phyloP scores from a whole-genome alignment of 1,139 yeast genomes.

The Yarrowia galli region DNA sequence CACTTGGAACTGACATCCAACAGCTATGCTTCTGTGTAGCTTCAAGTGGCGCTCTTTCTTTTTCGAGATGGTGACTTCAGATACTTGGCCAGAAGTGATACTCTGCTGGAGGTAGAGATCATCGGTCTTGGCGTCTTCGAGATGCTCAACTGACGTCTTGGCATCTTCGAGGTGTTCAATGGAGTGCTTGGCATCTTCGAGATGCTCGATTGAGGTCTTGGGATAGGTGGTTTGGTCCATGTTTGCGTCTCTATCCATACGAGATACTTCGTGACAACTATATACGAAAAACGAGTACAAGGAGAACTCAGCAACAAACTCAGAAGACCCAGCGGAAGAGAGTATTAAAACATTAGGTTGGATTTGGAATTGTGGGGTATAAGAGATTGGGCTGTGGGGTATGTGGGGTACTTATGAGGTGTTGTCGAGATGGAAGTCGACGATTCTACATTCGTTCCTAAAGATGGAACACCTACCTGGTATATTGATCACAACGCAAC shows the following conservation, averaged over 20 bases:
- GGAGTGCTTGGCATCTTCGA: conserved; percentile 6
- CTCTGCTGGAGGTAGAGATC: neutral
- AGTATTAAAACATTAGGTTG: conserved; percentile 4
- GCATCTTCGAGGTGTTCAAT: conserved; percentile 4
- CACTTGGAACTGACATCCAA: conserved; percentile 6
- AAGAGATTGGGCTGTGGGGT: neutral
- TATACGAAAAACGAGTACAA: conserved; percentile 3
- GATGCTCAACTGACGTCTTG: neutral
- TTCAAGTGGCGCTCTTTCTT: conserved; percentile 3
- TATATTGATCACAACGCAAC: too few relatives aligned
- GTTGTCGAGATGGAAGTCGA: neutral
- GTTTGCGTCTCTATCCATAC: neutral
- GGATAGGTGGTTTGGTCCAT: neutral
- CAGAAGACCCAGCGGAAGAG: neutral
- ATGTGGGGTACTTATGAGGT: neutral
- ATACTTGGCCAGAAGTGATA: neutral
- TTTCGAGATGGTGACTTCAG: neutral
- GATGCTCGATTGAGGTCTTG: conserved; percentile 7
- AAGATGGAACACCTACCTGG: too few relatives aligned
- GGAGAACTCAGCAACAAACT: conserved; percentile 1
- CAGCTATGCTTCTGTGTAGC: conserved; percentile 8
- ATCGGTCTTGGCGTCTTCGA: neutral
- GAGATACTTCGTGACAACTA: neutral
- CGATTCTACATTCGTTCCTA: neutral
- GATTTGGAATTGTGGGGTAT: neutral